Conservation (phyloP, 495 filamentous ascomycete species). For the Lasiosphaeria hispida region DNA sequence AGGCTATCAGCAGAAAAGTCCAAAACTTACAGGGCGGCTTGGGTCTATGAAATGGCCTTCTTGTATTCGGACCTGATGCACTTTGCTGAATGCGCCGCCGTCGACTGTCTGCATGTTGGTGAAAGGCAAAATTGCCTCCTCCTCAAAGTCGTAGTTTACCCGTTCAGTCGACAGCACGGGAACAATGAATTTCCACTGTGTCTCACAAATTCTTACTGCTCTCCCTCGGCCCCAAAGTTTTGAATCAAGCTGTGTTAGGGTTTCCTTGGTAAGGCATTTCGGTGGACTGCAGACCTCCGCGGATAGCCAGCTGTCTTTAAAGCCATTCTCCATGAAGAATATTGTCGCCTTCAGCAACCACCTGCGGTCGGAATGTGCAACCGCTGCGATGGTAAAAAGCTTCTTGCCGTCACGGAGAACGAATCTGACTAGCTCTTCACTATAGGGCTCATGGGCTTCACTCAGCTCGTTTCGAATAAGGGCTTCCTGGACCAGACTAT, state of each 20-base stretch:
- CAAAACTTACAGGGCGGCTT: background rate
- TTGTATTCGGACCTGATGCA: constrained; percentile 16
- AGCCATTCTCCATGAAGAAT: background rate
- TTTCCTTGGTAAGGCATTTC: background rate
- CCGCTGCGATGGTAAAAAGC: constrained; percentile 4
- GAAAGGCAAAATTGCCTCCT: constrained; percentile 12
- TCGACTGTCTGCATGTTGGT: background rate
- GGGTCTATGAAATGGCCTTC: constrained; percentile 17
- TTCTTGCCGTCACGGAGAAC: constrained; percentile 4
- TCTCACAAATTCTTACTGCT: background rate
- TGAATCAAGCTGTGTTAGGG: background rate
- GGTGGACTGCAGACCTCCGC: background rate
- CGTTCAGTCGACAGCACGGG: constrained; percentile 12
- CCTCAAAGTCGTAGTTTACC: constrained; percentile 13
- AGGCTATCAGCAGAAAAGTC: background rate
- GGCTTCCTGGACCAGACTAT: background rate
- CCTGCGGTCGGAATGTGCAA: background rate
- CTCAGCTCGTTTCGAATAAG: background rate
- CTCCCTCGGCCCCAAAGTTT: background rate
- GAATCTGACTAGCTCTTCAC: constrained; percentile 3
- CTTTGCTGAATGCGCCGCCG: constrained; percentile 16
- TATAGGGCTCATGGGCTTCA: background rate
- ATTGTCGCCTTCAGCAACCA: background rate
- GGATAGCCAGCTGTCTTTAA: background rate
- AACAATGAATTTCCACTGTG: constrained; percentile 17